Percentiles rank a stretch among this genome's conserved stretches.
phyloP scores from a whole-genome alignment of 2,329 filamentous ascomycete genomes.

The Metarhizium brunneum region DNA sequence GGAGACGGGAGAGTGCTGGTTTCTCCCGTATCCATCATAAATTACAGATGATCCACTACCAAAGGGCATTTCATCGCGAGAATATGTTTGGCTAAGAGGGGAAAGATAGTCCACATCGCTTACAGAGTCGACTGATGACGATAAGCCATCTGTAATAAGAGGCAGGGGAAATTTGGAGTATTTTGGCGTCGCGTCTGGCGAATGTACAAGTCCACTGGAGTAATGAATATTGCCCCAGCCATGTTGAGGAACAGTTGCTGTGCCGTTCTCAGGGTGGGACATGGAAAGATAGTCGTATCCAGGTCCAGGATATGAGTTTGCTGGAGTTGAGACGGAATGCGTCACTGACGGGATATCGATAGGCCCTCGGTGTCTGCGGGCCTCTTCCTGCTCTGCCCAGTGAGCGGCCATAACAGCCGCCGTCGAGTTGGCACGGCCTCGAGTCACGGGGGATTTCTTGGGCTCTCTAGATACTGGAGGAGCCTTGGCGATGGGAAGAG shows the following conservation, averaged over 20 bases:
- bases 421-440: conserved; percentile 37
- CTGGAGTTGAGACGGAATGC: conserved; percentile 32
- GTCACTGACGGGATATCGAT: conserved; percentile 26
- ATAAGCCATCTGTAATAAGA: conserved; percentile 40
- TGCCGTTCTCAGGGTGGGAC: conserved; percentile 32
- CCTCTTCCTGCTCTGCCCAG: conserved; percentile 23
- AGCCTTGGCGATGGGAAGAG: conserved; percentile 58
- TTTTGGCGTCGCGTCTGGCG: conserved; percentile 24
- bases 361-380: conserved; percentile 20
- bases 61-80: conserved; percentile 47
- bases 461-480: conserved; percentile 41
- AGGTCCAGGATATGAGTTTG: conserved; percentile 26
- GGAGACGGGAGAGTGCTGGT: conserved; percentile 42
- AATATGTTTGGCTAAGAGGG: conserved; percentile 47
- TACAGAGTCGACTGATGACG: conserved; percentile 48
- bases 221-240: conserved; percentile 40
- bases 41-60: conserved; percentile 46
- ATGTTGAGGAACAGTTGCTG: conserved; percentile 29
- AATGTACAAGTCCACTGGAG: conserved; percentile 26
- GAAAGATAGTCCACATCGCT: conserved; percentile 56
- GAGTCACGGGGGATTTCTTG: conserved; percentile 36
- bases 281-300: conserved; percentile 43
- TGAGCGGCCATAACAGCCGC: conserved; percentile 20
- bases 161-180: conserved; percentile 37
- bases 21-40: conserved; percentile 44